Evolutionary conservation across 2,329 filamentous ascomycete species (phyloP).

Genomic region (Scolecobasidium constrictum): DNA sequence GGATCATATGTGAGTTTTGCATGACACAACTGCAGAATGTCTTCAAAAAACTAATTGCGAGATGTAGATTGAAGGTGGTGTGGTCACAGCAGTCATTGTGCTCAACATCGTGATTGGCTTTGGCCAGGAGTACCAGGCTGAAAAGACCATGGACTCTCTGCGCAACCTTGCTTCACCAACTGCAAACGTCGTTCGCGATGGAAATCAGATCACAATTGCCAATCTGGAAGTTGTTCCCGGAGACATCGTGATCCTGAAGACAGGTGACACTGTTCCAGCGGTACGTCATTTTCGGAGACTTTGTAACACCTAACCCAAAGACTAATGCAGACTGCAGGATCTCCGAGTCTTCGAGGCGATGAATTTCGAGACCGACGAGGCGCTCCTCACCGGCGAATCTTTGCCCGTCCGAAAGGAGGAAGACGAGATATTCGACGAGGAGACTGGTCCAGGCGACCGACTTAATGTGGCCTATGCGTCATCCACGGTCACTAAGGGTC

Average conservation of each 20-base stretch:
- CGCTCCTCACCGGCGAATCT: slow-evolving; percentile 64
- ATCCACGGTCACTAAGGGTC: slow-evolving; percentile 61
- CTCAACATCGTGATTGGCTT: slow-evolving; percentile 58
- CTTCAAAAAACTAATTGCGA: no score
- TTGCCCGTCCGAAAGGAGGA: slow-evolving; percentile 55
- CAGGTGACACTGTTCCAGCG: slow-evolving; percentile 16
- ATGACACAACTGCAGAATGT: no score
- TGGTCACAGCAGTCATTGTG: slow-evolving; percentile 53
- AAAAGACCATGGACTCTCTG: slow-evolving; percentile 31
- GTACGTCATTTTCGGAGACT: background rate
- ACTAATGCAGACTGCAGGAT: slow-evolving; percentile 2
- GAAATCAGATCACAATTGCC: slow-evolving; percentile 24
- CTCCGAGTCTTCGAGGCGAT: slow-evolving; percentile 50
- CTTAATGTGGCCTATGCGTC: slow-evolving; percentile 62
- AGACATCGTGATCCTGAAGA: slow-evolving; percentile 21
- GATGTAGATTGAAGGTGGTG: slow-evolving; percentile 51
- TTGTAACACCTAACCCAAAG: background rate
- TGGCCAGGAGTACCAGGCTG: slow-evolving; percentile 33
- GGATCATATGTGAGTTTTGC: slow-evolving; percentile 28
- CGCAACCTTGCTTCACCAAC: slow-evolving; percentile 28
- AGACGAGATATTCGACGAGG: slow-evolving; percentile 31
- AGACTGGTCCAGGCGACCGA: slow-evolving; percentile 43
- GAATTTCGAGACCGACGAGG: slow-evolving; percentile 68
- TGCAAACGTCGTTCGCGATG: slow-evolving; percentile 26
- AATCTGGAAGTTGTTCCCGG: slow-evolving; percentile 27